phyloP scores from a whole-genome alignment of 352 stramenopile genomes.

The Chrysophaeum taylorii region DNA sequence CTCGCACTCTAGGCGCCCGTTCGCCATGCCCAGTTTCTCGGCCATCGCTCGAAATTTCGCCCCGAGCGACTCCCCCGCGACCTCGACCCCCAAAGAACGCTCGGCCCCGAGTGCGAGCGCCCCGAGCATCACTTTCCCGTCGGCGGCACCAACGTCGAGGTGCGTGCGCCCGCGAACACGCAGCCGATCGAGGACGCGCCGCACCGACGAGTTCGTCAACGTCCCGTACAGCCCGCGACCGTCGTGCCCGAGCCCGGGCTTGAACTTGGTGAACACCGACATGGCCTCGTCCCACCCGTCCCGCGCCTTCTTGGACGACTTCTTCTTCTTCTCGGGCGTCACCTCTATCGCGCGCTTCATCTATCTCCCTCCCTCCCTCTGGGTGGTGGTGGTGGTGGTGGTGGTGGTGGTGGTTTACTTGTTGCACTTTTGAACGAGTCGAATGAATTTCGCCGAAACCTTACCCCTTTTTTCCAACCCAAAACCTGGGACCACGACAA shows the following conservation, averaged over 20 bases:
- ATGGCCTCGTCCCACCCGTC: too few relatives aligned
- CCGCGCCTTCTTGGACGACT: too few relatives aligned
- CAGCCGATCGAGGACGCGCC: background rate
- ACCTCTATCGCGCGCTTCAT: too few relatives aligned
- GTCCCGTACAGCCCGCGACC: background rate
- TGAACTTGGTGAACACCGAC: slow-evolving; percentile 6
- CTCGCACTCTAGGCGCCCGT: background rate
- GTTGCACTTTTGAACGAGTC: too few relatives aligned
- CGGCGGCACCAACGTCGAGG: slow-evolving; percentile 10
- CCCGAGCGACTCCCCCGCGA: background rate
- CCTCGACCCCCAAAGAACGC: background rate
- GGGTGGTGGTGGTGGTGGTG: too few relatives aligned
- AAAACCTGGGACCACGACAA: too few relatives aligned
- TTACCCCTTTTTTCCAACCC: too few relatives aligned
- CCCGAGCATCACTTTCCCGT: slow-evolving; percentile 12
- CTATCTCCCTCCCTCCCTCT: too few relatives aligned
- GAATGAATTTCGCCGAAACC: too few relatives aligned
- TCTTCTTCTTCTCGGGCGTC: too few relatives aligned
- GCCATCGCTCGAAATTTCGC: slow-evolving; percentile 1
- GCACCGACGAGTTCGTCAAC: background rate
- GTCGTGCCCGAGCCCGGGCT: slow-evolving; percentile 9
- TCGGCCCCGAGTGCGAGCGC: background rate
- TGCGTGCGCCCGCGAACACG: background rate
- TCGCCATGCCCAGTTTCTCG: background rate
- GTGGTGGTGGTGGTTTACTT: too few relatives aligned